Evolutionary conservation across 1,139 yeast species (phyloP).

Genomic region (Schwanniomyces etchellsii): DNA sequence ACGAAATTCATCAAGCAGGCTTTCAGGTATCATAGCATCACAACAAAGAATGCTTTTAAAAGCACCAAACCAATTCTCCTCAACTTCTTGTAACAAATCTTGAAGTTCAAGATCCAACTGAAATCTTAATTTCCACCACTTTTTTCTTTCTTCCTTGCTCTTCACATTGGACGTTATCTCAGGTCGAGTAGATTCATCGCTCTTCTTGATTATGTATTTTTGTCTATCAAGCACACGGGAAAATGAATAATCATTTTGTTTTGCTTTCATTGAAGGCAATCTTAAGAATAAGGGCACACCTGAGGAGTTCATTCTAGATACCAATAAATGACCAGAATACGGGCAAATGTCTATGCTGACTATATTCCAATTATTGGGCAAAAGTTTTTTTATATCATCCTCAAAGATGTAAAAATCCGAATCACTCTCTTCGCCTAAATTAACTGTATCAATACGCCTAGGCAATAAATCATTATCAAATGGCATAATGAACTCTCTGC

Average conservation of each 20-base stretch:
- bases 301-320: constrained; percentile 39
- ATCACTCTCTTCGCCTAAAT: constrained; percentile 5
- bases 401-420: constrained; percentile 7
- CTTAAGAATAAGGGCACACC: constrained; percentile 44
- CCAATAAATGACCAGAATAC: constrained; percentile 49
- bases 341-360: constrained; percentile 61
- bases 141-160: constrained; percentile 57
- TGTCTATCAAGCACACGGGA: constrained; percentile 42
- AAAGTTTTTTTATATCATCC: constrained; percentile 12
- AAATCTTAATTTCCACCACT: constrained; percentile 77
- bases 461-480: constrained; percentile 9
- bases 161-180: constrained; percentile 44
- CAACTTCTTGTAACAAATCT: constrained; percentile 52
- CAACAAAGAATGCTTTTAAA: constrained; percentile 53
- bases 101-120: constrained; percentile 53
- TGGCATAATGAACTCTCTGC: no score
- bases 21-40: not conserved
- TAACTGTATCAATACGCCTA: constrained; percentile 2
- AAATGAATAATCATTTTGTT: constrained; percentile 35
- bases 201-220: constrained; percentile 46
- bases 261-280: constrained; percentile 54
- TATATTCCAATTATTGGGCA: constrained; percentile 54
- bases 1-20: constrained; percentile 28
- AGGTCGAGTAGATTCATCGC: constrained; percentile 55
- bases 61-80: constrained; percentile 77